A percentile compares a stretch with the other conserved stretches of the same genome.
Evolutionary conservation across 164 flowering plant species (phyloP).

Genomic region (Santalum album): DNA sequence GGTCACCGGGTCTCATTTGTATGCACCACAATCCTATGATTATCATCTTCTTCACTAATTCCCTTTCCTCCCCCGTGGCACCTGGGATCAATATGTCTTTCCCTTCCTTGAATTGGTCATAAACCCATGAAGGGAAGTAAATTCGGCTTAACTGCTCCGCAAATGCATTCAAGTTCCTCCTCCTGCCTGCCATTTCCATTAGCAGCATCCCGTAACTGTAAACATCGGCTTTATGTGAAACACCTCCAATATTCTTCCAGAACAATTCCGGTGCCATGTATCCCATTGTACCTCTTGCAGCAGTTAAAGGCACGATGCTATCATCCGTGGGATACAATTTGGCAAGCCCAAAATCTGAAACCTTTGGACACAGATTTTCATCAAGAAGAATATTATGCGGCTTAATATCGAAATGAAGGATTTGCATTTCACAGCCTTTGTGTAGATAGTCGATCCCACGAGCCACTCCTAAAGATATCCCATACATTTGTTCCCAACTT

Average conservation of each 20-base stretch:
- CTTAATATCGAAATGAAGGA: not conserved
- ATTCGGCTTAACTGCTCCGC: conserved; percentile 9
- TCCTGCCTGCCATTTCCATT: conserved; percentile 13
- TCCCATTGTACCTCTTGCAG: conserved; percentile 12
- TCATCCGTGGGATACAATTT: conserved; percentile 5
- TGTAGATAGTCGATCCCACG: not conserved
- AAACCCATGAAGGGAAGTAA: conserved; percentile 19
- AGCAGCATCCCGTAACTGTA: conserved; percentile 22
- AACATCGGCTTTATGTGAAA: conserved; percentile 14
- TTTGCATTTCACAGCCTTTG: not conserved
- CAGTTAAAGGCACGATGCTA: conserved; percentile 7
- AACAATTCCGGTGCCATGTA: conserved; percentile 17
- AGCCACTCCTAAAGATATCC: not conserved
- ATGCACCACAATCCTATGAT: conserved; percentile 24
- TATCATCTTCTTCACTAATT: conserved; percentile 16
- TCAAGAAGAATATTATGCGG: not conserved
- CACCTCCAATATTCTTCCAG: conserved; percentile 9
- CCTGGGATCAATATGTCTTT: conserved; percentile 6
- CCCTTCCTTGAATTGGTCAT: conserved; percentile 9
- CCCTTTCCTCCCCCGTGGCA: conserved; percentile 7
- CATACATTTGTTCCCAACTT: not conserved
- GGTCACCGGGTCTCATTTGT: conserved; percentile 18
- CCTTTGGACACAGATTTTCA: not conserved
- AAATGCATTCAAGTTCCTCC: conserved; percentile 7
- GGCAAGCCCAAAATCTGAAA: conserved; percentile 20